These are phyloP conservation scores for Podaxis sp. DNA, from an alignment of 768 basidiomycete genomes.

Conservation along the genomic window DNA sequence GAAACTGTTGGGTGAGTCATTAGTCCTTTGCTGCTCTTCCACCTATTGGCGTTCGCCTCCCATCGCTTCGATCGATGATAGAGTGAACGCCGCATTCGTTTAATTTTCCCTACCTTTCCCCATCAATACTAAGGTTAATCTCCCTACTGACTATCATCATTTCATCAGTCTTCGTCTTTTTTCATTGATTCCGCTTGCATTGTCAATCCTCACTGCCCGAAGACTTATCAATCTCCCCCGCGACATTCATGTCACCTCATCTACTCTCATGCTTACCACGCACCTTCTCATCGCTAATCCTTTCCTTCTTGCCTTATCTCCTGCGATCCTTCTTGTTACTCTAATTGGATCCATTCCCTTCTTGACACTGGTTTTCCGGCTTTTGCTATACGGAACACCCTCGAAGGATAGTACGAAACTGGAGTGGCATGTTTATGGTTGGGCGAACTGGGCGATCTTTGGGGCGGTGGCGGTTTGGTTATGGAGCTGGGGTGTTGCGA, in stretches of 20 bases:
- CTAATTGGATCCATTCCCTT: constrained; percentile 79
- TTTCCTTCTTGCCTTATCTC: constrained; percentile 73
- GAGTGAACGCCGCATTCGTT: background rate
- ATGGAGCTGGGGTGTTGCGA: constrained; percentile 77
- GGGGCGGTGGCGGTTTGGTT: constrained; percentile 64
- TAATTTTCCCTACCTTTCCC: background rate
- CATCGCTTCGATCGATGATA: background rate
- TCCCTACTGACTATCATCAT: constrained; percentile 15
- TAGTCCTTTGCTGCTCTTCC: background rate
- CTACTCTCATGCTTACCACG: constrained; percentile 59
- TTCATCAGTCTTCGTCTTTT: constrained; percentile 68
- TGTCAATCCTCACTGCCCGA: constrained; percentile 71
- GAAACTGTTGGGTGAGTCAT: constrained; percentile 72
- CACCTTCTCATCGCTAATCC: constrained; percentile 70
- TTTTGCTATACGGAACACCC: constrained; percentile 61
- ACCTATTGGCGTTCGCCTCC: background rate
- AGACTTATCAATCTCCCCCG: constrained; percentile 72
- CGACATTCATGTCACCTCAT: constrained; percentile 65
- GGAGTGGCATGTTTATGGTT: constrained; percentile 42
- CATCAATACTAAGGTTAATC: background rate
- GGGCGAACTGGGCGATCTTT: constrained; percentile 45
- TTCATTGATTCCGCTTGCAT: constrained; percentile 68
- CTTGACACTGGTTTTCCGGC: constrained; percentile 72
- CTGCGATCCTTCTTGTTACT: constrained; percentile 63
- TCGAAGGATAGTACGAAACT: constrained; percentile 24